Base-by-base conservation (phyloP, 768 basidiomycete species). In the Rhodotorula kratochvilovae region DNA sequence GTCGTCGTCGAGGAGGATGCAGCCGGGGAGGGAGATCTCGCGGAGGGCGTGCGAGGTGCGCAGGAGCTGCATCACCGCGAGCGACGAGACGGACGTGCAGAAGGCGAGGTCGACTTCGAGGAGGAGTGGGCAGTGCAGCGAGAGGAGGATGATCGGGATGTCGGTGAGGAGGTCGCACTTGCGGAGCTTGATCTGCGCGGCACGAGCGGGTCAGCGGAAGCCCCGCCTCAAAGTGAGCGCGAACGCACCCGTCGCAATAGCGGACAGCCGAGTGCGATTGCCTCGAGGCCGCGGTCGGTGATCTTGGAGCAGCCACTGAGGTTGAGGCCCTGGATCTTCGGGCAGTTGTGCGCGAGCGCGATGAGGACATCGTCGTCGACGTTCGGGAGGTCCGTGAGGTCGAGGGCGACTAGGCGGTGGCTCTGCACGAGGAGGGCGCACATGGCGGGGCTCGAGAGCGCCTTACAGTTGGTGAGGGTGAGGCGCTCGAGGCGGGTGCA, bases 61-160 rank as follows among this genome's bases (percentile, higher is more conserved):
- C 90, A 94, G 94, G 43, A 98, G 85, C 73, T 91, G 88, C 64
- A 91, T 88, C 67, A 93, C 83, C 42, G 90, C 85, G 23, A 83
- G 79, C 78, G 96, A 88, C 27, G 91, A 89, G 78, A 97, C 85
- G 65, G 83, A 83, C 69, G 85, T 84, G 82, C 93, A 93, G 72
- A 87, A 85, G 77, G 91, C 89, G 77, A 99, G 87, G 81, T 99
- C 96, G 75, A 98, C 87, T 81, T 99, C 96, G 67, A 99, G 86
- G 35, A 99, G 85, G 61, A 92, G 84, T 1, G 91, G 89, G 78
- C 92, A 95, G 10, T 84, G 84, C 71, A 85, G 85, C 45, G 90
- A 89, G 61, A 99, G 84, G 43, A 87, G 85, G 45, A 88, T 85
- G 75, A 99, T 84, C 36, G 92, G 84, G 35, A 80, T 80, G 77